Evolutionary conservation across 768 basidiomycete species (phyloP).

Genomic region (Xerocomellus dryophilus): DNA sequence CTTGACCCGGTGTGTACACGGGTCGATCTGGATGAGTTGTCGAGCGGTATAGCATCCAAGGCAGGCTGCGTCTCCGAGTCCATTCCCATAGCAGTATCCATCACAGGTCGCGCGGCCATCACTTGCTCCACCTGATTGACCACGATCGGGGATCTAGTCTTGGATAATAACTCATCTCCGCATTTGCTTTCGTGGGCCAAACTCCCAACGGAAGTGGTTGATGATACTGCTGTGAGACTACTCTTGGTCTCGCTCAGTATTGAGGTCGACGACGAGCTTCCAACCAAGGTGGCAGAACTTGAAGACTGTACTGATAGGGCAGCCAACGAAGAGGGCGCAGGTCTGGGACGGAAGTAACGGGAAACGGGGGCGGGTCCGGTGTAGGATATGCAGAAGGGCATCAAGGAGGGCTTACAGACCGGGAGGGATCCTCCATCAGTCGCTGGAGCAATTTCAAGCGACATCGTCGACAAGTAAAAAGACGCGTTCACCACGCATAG

Average conservation of each 20-base stretch:
- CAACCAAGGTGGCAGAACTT: slow-evolving; percentile 14
- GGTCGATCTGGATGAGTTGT: not conserved
- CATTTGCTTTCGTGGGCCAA: not conserved
- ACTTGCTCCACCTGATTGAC: not conserved
- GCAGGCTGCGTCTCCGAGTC: slow-evolving; percentile 15
- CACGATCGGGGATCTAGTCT: not conserved
- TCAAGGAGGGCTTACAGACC: slow-evolving; percentile 62
- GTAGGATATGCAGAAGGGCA: slow-evolving; percentile 80
- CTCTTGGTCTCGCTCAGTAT: not conserved
- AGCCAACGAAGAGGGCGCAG: slow-evolving; percentile 24
- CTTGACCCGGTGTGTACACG: not conserved
- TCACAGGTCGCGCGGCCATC: not conserved
- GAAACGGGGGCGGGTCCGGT: slow-evolving; percentile 70
- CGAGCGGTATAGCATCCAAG: not conserved
- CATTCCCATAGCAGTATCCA: not conserved
- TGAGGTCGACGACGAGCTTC: slow-evolving; percentile 8
- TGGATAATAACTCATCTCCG: not conserved
- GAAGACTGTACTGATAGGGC: slow-evolving; percentile 6
- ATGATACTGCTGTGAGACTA: slow-evolving; percentile 3
- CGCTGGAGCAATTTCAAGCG: slow-evolving; percentile 21
- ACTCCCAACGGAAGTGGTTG: slow-evolving; percentile 4
- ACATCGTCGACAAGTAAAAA: slow-evolving; percentile 1
- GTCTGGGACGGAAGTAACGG: slow-evolving; percentile 63
- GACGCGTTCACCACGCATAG: slow-evolving; percentile 3
- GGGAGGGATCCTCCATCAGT: slow-evolving; percentile 16